A percentile compares a stretch with the other conserved stretches of the same genome.
Conservation (phyloP, 306 rosid species). For the Pueraria montana region DNA sequence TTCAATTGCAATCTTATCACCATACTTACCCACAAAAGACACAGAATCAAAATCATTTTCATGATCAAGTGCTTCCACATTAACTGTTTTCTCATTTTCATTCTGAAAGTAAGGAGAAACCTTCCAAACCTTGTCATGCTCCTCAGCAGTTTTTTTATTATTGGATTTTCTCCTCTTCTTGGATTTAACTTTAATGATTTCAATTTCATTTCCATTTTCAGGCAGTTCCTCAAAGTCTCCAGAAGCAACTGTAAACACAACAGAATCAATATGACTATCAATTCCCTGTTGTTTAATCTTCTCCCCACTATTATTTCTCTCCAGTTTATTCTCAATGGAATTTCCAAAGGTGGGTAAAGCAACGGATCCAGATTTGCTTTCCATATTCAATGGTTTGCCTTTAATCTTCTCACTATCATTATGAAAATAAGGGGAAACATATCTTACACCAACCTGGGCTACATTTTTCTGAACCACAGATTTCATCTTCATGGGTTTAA, state of each 20-base stretch:
- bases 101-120: slow-evolving; percentile 40
- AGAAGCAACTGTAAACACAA: too few relatives aligned
- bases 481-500: not conserved
- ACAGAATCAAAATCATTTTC: not conserved
- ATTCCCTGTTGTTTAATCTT: too few relatives aligned
- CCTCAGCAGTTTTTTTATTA: not conserved
- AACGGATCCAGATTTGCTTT: not conserved
- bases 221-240: too few relatives aligned
- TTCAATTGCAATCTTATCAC: not conserved
- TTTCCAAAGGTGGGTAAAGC: too few relatives aligned
- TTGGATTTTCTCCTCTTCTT: too few relatives aligned
- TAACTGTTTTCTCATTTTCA: not conserved
- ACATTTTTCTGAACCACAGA: not conserved
- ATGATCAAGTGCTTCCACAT: not conserved
- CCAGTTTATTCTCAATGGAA: too few relatives aligned
- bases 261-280: too few relatives aligned
- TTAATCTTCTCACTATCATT: not conserved
- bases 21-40: not conserved
- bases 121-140: not conserved
- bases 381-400: not conserved
- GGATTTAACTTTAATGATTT: too few relatives aligned
- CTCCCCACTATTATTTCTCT: too few relatives aligned
- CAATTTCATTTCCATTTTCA: too few relatives aligned
- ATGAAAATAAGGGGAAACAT: slow-evolving; percentile 29
- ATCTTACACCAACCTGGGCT: slow-evolving; percentile 3